Percentiles rank a stretch among this genome's conserved stretches.
Evolutionary conservation across 352 stramenopile genomes (phyloP).

Genomic region (Pythium utonaiense): DNA sequence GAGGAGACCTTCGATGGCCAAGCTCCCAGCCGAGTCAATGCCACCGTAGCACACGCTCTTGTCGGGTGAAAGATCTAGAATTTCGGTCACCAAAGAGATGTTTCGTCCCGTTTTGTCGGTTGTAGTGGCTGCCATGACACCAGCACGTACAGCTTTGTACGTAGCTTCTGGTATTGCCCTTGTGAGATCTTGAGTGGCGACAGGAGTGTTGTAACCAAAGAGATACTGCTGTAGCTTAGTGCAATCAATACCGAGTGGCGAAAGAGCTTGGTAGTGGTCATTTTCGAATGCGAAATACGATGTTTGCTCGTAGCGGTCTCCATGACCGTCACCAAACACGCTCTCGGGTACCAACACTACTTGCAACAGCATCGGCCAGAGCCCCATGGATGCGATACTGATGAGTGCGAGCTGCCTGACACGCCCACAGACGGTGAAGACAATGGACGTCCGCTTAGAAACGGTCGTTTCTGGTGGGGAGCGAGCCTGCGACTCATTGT

Average conservation of each 20-base stretch:
- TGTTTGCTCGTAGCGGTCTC: slow-evolving; percentile 36
- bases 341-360: slow-evolving; percentile 27
- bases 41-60: slow-evolving; percentile 33
- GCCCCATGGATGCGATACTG: slow-evolving; percentile 31
- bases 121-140: slow-evolving; percentile 25
- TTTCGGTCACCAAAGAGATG: slow-evolving; percentile 24
- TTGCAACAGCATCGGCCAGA: slow-evolving; percentile 35
- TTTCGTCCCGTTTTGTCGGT: neutral
- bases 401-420: slow-evolving; percentile 20
- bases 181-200: slow-evolving; percentile 18
- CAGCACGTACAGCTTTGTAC: slow-evolving; percentile 21
- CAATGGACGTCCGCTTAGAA: neutral
- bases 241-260: slow-evolving; percentile 24
- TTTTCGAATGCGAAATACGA: slow-evolving; percentile 29
- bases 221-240: slow-evolving; percentile 20
- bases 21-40: slow-evolving; percentile 26
- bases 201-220: slow-evolving; percentile 4
- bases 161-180: slow-evolving; percentile 19
- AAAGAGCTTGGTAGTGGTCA: slow-evolving; percentile 36
- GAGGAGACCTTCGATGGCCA: slow-evolving; percentile 35
- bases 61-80: slow-evolving; percentile 20
- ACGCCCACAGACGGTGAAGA: neutral
- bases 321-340: slow-evolving; percentile 41
- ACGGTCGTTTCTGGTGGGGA: neutral
- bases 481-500: neutral